Evolutionary conservation across 1,284 basidiomycete species (phyloP).

Genomic region (Ganoderma resinaceum): DNA sequence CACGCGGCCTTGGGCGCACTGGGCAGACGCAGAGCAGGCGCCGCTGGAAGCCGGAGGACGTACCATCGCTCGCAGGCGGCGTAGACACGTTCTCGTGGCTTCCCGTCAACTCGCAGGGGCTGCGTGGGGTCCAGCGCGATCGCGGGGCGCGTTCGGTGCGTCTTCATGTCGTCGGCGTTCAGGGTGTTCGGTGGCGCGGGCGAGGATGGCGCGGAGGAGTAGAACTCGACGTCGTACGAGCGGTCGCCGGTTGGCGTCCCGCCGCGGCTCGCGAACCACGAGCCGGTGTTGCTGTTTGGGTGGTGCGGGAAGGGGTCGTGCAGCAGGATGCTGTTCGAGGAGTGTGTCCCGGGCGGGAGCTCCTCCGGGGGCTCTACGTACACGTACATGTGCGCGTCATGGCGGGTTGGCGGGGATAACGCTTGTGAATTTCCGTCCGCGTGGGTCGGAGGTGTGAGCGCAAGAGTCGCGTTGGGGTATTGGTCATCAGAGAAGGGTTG

Average conservation of each 20-base stretch:
- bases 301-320: constrained; percentile 3
- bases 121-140: constrained; percentile 8
- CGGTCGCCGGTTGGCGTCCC: constrained; percentile 2
- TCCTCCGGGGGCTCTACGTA: not conserved
- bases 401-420: not conserved
- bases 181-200: not conserved
- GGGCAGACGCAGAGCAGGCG: not conserved
- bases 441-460: not conserved
- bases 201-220: constrained; percentile 3
- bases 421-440: too few relatives aligned
- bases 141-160: not conserved
- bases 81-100: constrained; percentile 6
- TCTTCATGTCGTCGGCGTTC: not conserved
- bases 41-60: not conserved
- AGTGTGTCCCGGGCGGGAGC: constrained; percentile 4
- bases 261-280: constrained; percentile 5
- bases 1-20: not conserved
- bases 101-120: constrained; percentile 6
- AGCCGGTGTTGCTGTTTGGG: not conserved
- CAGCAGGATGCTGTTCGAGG: constrained; percentile 2
- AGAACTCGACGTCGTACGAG: constrained; percentile 3
- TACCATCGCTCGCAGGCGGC: constrained; percentile 6
- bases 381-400: not conserved
- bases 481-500: not conserved
- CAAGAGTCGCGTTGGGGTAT: not conserved